Conservation (phyloP, 805 yeast species). For the Spathaspora girioi region DNA sequence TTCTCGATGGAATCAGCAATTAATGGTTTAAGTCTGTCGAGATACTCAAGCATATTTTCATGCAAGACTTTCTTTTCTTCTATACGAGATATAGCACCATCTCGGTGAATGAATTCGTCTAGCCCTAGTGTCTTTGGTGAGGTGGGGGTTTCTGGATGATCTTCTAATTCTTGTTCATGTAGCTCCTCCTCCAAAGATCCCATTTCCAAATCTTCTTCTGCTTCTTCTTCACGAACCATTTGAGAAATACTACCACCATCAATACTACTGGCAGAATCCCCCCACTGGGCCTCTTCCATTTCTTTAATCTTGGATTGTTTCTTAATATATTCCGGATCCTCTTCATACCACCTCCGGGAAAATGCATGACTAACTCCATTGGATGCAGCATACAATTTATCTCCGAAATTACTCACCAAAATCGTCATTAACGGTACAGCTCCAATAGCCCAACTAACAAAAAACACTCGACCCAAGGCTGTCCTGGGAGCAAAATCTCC, state of each 20-base stretch:
- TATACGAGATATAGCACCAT: background rate
- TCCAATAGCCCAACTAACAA: constrained; percentile 73
- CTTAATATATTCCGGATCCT: constrained; percentile 4
- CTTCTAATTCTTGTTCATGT: background rate
- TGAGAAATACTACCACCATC: background rate
- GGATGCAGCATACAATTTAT: constrained; percentile 41
- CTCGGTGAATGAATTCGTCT: background rate
- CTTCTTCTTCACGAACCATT: constrained; percentile 9
- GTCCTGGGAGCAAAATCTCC: constrained; percentile 69
- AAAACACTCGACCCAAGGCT: constrained; percentile 67
- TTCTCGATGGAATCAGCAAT: constrained; percentile 33
- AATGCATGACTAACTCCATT: constrained; percentile 8
- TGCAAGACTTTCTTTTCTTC: constrained; percentile 6
- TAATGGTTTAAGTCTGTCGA: constrained; percentile 27
- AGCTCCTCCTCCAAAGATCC: constrained; percentile 1
- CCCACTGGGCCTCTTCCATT: constrained; percentile 2
- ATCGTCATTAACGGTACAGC: constrained; percentile 90
- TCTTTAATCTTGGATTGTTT: constrained; percentile 3
- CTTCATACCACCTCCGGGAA: constrained; percentile 5
- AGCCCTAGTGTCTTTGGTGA: background rate
- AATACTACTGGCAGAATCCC: constrained; percentile 2
- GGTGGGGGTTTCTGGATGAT: background rate
- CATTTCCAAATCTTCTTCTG: constrained; percentile 8
- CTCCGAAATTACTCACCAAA: constrained; percentile 69
- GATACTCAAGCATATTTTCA: constrained; percentile 20